Evolutionary conservation across 75 land plant species (phyloP).

Genomic region (Pinus albicaulis): DNA sequence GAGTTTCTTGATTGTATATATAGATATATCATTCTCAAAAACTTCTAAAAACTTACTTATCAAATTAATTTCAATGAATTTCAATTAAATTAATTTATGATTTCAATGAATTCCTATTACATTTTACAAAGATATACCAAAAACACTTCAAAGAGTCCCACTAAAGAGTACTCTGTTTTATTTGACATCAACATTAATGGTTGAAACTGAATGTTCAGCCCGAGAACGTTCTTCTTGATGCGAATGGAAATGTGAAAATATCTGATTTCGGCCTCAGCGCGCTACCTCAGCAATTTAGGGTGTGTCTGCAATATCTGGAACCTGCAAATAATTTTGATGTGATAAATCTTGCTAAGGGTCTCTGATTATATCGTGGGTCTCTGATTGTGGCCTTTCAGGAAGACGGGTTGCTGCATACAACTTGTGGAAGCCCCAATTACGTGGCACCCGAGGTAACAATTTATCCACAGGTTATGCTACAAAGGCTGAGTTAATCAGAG

Average conservation of each 20-base stretch:
- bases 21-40: too few relatives aligned
- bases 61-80: too few relatives aligned
- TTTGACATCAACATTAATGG: background rate
- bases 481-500: background rate
- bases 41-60: too few relatives aligned
- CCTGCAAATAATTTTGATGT: too few relatives aligned
- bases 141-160: too few relatives aligned
- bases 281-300: slow-evolving; percentile 65
- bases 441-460: slow-evolving; percentile 69
- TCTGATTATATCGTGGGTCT: background rate
- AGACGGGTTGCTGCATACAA: slow-evolving; percentile 80
- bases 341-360: background rate
- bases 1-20: too few relatives aligned
- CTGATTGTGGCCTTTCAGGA: slow-evolving; percentile 22
- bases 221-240: slow-evolving; percentile 70
- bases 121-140: too few relatives aligned
- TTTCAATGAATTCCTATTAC: too few relatives aligned
- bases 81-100: too few relatives aligned
- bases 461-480: background rate
- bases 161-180: too few relatives aligned
- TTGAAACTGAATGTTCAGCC: slow-evolving; percentile 25
- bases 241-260: slow-evolving; percentile 61
- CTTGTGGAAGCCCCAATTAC: slow-evolving; percentile 91
- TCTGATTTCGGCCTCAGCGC: slow-evolving; percentile 88
- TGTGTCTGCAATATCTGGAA: slow-evolving; percentile 24